Base-by-base conservation (phyloP, 1,139 yeast species). In the Pneumocystis canis region DNA sequence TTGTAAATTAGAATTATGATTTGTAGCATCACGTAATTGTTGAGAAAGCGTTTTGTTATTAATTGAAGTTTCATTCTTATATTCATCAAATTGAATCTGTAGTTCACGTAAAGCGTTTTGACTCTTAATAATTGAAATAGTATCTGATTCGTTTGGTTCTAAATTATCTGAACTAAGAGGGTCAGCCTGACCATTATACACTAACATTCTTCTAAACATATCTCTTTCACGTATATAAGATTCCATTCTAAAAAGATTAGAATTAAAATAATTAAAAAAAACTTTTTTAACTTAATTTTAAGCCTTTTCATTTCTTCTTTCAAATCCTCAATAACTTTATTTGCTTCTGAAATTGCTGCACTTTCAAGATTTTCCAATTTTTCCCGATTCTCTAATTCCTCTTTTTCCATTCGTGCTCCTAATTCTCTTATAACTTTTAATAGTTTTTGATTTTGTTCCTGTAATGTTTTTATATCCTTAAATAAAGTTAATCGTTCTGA, bases 401-500 rank as follows among this genome's bases (percentile, higher is more conserved):
- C 77, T 58, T 71, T 71, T 70, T 90, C 97, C 67, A 89, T 77
- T 69, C 82, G 81, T 60, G 79, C 77, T 11, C 92, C 90, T 39
- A 90, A 77, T 62, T 81, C 82, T 66, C 97, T 79, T 0, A 87
- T 82, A 1, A 86, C 81, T 54, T 78, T 75, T 37, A 89, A 74
- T 56, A 90, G 77, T 63, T 87, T 86, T 68, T 84, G 83, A 71
- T 92, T 92, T 72, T 83, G 85, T 65, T 80, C 76, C 70, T 88
- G 87, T 63, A 90, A 76, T 63, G 87, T 95, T 32, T 80, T 75
- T 20, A 87, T 79, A 69, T 80, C 80, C 61, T 79, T 79, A 74
- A 90, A 92, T 7, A 82, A 79, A 0, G 89, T 84, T 60, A 92
- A 76, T 65, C 95, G 79, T 63, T 85, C 85, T 3, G 89, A 79